Evolutionary conservation across 2,329 filamentous ascomycete genomes (phyloP).

Genomic region (Cercospora janseana): DNA sequence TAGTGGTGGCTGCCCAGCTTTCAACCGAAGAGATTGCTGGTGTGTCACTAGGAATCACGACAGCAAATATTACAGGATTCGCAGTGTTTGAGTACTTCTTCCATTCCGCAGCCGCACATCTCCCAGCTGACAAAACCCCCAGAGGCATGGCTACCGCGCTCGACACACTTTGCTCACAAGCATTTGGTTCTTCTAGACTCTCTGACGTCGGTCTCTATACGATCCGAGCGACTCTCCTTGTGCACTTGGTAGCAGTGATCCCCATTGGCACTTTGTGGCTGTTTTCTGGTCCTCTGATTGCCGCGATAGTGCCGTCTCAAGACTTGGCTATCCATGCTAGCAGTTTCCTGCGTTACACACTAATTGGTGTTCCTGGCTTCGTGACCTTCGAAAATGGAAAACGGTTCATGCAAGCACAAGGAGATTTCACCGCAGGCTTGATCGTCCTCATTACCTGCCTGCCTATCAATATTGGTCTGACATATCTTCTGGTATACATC

Average conservation of each 20-base stretch:
- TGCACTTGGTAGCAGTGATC: constrained; percentile 45
- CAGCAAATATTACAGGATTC: constrained; percentile 55
- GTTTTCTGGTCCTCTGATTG: constrained; percentile 44
- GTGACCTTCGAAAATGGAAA: constrained; percentile 56
- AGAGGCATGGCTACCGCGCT: constrained; percentile 51
- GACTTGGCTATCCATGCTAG: constrained; percentile 52
- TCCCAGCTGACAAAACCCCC: not conserved
- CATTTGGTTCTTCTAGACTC: constrained; percentile 51
- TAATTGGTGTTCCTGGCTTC: constrained; percentile 54
- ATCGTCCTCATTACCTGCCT: constrained; percentile 16
- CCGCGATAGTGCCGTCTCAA: constrained; percentile 40
- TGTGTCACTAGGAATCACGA: constrained; percentile 53
- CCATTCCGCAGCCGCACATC: not conserved
- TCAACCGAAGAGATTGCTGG: constrained; percentile 54
- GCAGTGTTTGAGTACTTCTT: constrained; percentile 46
- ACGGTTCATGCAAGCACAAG: constrained; percentile 56
- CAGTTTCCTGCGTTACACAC: constrained; percentile 49
- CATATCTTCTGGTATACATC: constrained; percentile 30
- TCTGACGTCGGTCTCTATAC: constrained; percentile 53
- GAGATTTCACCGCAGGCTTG: constrained; percentile 51
- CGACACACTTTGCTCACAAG: constrained; percentile 54
- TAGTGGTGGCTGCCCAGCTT: constrained; percentile 54
- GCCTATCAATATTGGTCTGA: constrained; percentile 24
- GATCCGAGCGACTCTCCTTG: constrained; percentile 54
- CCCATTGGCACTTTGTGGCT: constrained; percentile 53